Percentiles rank a stretch among this genome's conserved stretches.
Evolutionary conservation across 2,329 filamentous ascomycete species (phyloP).

Genomic region (Parasarocladium wereldwijsianum): DNA sequence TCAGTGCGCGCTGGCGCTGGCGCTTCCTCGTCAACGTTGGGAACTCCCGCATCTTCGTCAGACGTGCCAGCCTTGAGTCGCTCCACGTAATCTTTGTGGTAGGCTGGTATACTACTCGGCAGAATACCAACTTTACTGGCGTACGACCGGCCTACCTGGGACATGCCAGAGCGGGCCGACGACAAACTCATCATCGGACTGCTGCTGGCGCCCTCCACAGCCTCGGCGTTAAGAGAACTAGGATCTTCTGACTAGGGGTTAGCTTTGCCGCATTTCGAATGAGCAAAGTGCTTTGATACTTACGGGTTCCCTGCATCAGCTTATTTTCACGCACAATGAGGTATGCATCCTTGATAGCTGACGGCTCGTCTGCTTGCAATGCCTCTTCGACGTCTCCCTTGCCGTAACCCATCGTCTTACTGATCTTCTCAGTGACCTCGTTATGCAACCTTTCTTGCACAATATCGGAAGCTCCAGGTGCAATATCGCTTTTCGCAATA

Average conservation of each 20-base stretch:
- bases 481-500: constrained; percentile 70
- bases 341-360: constrained; percentile 97
- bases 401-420: constrained; percentile 95
- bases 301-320: constrained; percentile 88
- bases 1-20: constrained; percentile 36
- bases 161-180: constrained; percentile 37
- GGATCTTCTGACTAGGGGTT: constrained; percentile 16
- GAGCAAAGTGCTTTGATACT: constrained; percentile 30
- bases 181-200: constrained; percentile 40
- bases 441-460: constrained; percentile 84
- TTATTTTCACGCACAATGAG: constrained; percentile 97
- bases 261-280: constrained; percentile 12
- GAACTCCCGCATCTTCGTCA: constrained; percentile 20
- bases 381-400: constrained; percentile 93
- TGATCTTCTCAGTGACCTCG: constrained; percentile 86
- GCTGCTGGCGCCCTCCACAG: constrained; percentile 18
- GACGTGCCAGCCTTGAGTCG: constrained; percentile 41
- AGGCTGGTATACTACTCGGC: constrained; percentile 78
- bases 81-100: constrained; percentile 84
- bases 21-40: constrained; percentile 17
- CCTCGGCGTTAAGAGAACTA: constrained; percentile 16
- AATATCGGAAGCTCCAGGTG: constrained; percentile 60
- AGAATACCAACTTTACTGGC: constrained; percentile 83
- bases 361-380: constrained; percentile 79
- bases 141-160: constrained; percentile 39